Evolutionary conservation across 2,329 filamentous ascomycete species (phyloP).

Genomic region (Phyllosticta capitalensis): DNA sequence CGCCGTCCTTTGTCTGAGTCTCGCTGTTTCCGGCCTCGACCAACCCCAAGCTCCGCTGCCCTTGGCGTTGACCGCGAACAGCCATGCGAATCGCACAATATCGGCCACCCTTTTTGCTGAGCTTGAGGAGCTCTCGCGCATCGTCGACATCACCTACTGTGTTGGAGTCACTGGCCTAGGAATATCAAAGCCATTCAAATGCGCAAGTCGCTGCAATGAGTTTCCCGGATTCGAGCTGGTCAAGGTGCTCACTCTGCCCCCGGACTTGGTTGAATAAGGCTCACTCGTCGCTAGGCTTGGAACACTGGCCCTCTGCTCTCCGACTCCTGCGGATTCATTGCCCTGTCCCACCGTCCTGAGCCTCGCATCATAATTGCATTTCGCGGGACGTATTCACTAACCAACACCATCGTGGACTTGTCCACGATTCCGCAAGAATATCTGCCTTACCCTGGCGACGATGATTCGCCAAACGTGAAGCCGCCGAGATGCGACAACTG

Average conservation of each 20-base stretch:
- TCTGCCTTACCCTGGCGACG: conserved; percentile 63
- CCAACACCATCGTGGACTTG: conserved; percentile 84
- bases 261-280: not conserved
- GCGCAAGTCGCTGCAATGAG: conserved; percentile 73
- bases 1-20: conserved; percentile 1
- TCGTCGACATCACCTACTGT: conserved; percentile 93
- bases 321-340: conserved; percentile 91
- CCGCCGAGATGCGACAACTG: conserved; percentile 66
- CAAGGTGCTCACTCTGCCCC: conserved; percentile 35
- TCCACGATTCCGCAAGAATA: conserved; percentile 86
- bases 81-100: conserved; percentile 32
- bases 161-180: conserved; percentile 78
- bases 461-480: conserved; percentile 19
- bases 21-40: not conserved
- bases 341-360: conserved; percentile 61
- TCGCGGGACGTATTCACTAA: conserved; percentile 85
- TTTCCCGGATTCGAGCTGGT: conserved; percentile 73
- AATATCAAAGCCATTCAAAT: conserved; percentile 72
- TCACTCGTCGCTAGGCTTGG: conserved; percentile 52
- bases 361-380: conserved; percentile 76
- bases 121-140: conserved; percentile 77
- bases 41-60: conserved; percentile 16
- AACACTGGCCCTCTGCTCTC: conserved; percentile 79
- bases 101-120: conserved; percentile 61
- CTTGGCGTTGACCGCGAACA: conserved; percentile 12